Evolutionary conservation across 1,284 basidiomycete species (phyloP), one percentile per base, ranked within the genome.

Genomic region (Porogramme epimiltina): DNA sequence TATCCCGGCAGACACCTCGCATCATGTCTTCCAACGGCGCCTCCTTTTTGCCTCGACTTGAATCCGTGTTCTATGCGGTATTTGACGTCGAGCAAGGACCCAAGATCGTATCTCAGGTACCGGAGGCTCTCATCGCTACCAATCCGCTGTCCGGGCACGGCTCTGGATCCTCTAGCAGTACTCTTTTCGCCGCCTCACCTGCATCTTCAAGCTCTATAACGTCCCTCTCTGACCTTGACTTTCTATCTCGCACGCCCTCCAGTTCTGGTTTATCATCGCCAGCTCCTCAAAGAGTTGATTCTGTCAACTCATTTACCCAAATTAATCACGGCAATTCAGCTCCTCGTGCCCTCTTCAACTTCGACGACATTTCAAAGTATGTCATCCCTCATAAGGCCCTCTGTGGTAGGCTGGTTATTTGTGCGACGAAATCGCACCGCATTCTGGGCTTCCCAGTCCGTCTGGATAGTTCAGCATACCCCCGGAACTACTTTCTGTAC

Each of bases 311-410:
- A 69, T 61, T 82, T 77, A 24, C 81, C 78, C 47, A 75, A 76
- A n/a, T n/a, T 25, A 79, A 81, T 34, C 46, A 39, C 1, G 45
- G 37, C 26, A 61, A 68, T 15, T 79, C 82, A 5, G 68, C 76
- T 20, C 76, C 70, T 52, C 69, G 75, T 36, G 73, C 78, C 9
- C 77, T 97, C n/a, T 92, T 99, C 70, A 87, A 94, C 67, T 98
- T 98, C 62, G 83, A 87, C 42, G 87, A 93, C 55, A 87, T 99
- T 48, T 91, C 91, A 16, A 95, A 93, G 70, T 98, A 94, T 75
- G 86, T 98, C 42, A 97, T 99, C 46, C 96, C 96, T 2, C 89
- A 86, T 36, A 86, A 86, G 52, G 80, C 88, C 2, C 76, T 98
- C 8, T 97, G 94, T 60, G 94, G 94, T 9, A 81, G 93, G 56